Evolutionary conservation across 2,329 filamentous ascomycete species (phyloP).

Genomic region (Mycogone perniciosa): DNA sequence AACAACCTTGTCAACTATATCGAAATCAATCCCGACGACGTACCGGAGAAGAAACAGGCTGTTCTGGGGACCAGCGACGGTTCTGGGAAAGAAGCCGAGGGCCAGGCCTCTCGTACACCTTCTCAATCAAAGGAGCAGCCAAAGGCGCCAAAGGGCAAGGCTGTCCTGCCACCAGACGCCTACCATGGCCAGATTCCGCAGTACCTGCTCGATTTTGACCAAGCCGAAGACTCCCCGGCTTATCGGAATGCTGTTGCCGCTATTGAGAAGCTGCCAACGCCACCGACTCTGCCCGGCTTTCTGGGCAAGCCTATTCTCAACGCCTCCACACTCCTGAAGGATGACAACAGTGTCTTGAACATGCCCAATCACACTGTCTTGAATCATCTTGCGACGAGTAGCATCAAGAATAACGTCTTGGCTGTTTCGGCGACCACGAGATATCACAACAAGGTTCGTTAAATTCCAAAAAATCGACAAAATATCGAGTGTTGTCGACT

Average conservation of each 20-base stretch:
- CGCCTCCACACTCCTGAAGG: conserved; percentile 84
- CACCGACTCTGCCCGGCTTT: conserved; percentile 83
- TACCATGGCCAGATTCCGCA: conserved; percentile 74
- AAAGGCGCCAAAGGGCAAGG: conserved; percentile 47
- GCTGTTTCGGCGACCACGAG: conserved; percentile 96
- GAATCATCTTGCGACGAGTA: conserved; percentile 94
- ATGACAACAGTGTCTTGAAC: conserved; percentile 93
- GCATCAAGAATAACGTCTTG: conserved; percentile 92
- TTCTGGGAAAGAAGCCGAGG: conserved; percentile 10
- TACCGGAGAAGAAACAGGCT: conserved; percentile 33
- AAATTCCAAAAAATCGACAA: background rate
- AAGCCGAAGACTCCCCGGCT: conserved; percentile 66
- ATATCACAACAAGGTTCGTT: conserved; percentile 82
- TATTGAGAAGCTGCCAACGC: conserved; percentile 72
- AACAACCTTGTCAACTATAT: conserved; percentile 99
- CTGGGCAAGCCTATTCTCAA: conserved; percentile 93
- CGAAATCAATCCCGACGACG: conserved; percentile 76
- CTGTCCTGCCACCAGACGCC: conserved; percentile 47
- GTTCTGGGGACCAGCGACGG: conserved; percentile 11
- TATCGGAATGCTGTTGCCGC: conserved; percentile 71
- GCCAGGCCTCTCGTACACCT: conserved; percentile 6
- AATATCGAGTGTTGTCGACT: background rate
- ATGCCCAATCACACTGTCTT: conserved; percentile 97
- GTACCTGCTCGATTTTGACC: conserved; percentile 82
- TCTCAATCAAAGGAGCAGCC: conserved; percentile 34